phyloP scores from a whole-genome alignment of 2,329 filamentous ascomycete genomes.

The Plectosphaerella sp. region DNA sequence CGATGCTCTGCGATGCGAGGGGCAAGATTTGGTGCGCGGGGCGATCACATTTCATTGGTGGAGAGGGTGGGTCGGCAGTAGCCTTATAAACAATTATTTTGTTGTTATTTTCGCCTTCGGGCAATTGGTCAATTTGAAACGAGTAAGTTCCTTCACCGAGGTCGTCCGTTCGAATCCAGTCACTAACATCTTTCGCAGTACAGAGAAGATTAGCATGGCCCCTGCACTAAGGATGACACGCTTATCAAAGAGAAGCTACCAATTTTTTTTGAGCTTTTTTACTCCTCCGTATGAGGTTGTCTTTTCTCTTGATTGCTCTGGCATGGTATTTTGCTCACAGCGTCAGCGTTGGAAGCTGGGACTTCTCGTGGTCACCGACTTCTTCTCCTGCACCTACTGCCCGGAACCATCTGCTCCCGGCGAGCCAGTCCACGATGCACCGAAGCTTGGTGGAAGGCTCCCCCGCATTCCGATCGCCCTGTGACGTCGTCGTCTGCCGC shows the following conservation, averaged over 20 bases:
- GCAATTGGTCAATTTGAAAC: conserved; percentile 7
- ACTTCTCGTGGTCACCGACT: too few species aligned
- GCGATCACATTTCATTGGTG: too few species aligned
- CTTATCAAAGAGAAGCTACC: conserved; percentile 72
- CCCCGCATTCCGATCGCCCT: conserved; percentile 4
- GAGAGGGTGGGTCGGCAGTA: too few species aligned
- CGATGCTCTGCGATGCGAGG: too few species aligned
- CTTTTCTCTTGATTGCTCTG: background rate
- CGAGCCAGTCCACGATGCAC: too few species aligned
- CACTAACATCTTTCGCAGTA: background rate
- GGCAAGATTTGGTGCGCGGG: too few species aligned
- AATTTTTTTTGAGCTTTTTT: conserved; percentile 29
- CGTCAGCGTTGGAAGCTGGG: too few species aligned
- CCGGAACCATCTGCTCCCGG: too few species aligned
- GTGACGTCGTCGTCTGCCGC: conserved; percentile 3
- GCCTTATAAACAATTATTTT: too few species aligned
- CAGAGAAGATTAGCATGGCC: conserved; percentile 63
- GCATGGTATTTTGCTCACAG: too few species aligned
- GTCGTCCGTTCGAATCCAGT: background rate
- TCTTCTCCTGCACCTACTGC: too few species aligned
- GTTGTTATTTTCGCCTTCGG: conserved; percentile 8
- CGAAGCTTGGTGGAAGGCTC: background rate
- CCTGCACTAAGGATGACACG: conserved; percentile 93
- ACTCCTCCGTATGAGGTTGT: background rate
- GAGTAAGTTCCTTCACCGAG: background rate